These are phyloP conservation scores for Blastobotrys buckinghamii DNA, from an alignment of 1,139 yeast genomes.

Conservation along the genomic window DNA sequence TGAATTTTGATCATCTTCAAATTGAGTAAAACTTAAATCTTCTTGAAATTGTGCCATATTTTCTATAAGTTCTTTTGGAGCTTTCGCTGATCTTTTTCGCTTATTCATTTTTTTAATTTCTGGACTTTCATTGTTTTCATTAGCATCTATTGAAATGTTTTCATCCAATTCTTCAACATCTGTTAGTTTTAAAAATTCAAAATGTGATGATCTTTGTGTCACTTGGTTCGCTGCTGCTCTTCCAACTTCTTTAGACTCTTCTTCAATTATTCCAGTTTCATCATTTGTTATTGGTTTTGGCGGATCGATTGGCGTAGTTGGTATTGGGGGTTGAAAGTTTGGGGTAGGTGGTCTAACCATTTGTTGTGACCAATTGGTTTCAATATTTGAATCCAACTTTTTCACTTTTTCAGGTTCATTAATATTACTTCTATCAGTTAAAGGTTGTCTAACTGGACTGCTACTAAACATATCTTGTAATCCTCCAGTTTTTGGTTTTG, in stretches of 20 bases:
- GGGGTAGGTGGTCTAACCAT: neutral
- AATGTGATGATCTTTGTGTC: neutral
- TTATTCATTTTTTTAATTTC: neutral
- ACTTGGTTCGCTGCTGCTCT: neutral
- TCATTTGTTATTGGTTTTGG: no score
- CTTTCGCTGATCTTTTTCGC: conserved; percentile 2
- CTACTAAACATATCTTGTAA: no score
- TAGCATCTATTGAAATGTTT: neutral
- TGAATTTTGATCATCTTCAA: neutral
- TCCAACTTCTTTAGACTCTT: neutral
- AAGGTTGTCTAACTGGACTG: neutral
- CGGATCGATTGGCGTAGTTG: neutral
- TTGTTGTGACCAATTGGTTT: neutral
- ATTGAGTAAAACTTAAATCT: neutral
- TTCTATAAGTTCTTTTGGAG: neutral
- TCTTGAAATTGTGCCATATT: conserved; percentile 5
- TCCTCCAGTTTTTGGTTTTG: no score
- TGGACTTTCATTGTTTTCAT: neutral
- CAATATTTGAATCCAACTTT: neutral
- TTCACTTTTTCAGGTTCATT: neutral
- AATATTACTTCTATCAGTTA: neutral
- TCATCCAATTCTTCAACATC: neutral
- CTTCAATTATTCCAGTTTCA: neutral
- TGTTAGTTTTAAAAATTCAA: neutral
- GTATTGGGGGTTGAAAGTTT: neutral